Conservation (phyloP, 306 rosid genomes). For the Cotoneaster glaucophyllus region DNA sequence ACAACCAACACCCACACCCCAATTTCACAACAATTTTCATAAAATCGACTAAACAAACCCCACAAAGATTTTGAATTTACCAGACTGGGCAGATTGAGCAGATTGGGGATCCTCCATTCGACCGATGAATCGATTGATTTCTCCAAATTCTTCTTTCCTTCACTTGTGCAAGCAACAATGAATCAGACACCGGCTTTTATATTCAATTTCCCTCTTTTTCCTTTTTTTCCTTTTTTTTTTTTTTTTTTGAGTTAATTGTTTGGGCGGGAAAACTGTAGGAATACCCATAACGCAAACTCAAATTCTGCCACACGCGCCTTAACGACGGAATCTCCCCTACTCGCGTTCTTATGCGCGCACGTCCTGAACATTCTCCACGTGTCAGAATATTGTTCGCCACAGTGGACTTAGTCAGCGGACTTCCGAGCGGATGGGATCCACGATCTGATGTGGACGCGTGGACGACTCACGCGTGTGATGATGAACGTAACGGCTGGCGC, state of each 20-base stretch:
- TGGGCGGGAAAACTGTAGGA: conserved; percentile 44
- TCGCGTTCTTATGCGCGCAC: neutral
- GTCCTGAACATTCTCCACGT: neutral
- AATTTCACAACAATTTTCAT: neutral
- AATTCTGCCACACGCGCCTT: conserved; percentile 6
- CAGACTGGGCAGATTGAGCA: conserved; percentile 21
- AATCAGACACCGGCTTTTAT: neutral
- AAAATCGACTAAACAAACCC: neutral
- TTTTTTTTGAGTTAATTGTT: conserved; percentile 7
- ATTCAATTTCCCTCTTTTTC: neutral
- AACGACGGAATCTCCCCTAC: neutral
- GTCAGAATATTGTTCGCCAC: no score
- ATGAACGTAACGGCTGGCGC: conserved; percentile 15
- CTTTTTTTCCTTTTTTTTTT: neutral
- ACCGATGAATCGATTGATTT: conserved; percentile 11
- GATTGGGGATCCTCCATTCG: conserved; percentile 39
- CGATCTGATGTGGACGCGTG: neutral
- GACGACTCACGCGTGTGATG: neutral
- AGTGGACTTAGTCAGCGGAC: neutral
- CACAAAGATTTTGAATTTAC: neutral
- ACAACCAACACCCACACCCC: neutral
- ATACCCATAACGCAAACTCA: conserved; percentile 9
- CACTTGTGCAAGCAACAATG: neutral
- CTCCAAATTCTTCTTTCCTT: neutral
- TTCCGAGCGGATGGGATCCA: neutral